Percentiles rank a stretch among this genome's conserved stretches.
These are phyloP conservation scores for Moelleriella libera DNA, from an alignment of 2,329 filamentous ascomycete genomes.

Conservation along the genomic window DNA sequence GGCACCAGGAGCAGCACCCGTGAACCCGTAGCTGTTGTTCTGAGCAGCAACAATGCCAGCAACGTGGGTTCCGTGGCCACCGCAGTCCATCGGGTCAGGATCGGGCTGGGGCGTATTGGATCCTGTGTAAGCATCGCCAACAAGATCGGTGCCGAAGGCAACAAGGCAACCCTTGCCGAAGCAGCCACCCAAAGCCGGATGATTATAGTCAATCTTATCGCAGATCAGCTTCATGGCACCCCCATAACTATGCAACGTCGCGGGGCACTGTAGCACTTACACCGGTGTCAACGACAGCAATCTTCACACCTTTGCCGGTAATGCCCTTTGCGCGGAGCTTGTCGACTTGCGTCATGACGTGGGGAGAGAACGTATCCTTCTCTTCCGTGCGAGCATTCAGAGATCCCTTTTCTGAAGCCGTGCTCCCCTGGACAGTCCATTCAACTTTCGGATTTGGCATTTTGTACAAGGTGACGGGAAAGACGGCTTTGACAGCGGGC, in stretches of 20 bases:
- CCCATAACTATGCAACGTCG: too few relatives aligned
- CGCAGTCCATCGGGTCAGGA: constrained; percentile 38
- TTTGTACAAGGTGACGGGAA: constrained; percentile 29
- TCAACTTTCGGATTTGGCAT: constrained; percentile 30
- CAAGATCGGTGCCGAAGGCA: constrained; percentile 40
- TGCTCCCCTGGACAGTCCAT: constrained; percentile 23
- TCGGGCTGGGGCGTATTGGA: constrained; percentile 27
- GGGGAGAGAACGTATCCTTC: constrained; percentile 30
- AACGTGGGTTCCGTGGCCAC: constrained; percentile 47
- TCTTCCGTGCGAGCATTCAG: background rate
- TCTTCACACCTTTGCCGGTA: constrained; percentile 35
- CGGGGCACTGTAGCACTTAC: constrained; percentile 18
- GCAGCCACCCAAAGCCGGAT: constrained; percentile 49
- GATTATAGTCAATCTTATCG: constrained; percentile 43
- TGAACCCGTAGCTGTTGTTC: constrained; percentile 35
- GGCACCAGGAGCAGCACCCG: constrained; percentile 41
- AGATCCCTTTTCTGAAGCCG: constrained; percentile 5
- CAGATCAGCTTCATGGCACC: too few relatives aligned
- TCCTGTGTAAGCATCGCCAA: constrained; percentile 38
- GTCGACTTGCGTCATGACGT: constrained; percentile 42
- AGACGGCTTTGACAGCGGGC: constrained; percentile 32
- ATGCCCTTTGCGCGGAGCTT: constrained; percentile 32
- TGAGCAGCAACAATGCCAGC: constrained; percentile 49
- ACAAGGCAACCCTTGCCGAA: constrained; percentile 47
- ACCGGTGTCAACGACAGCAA: constrained; percentile 40